phyloP scores from a whole-genome alignment of 2,329 filamentous ascomycete genomes.

The Pyrenochaeta sp. region DNA sequence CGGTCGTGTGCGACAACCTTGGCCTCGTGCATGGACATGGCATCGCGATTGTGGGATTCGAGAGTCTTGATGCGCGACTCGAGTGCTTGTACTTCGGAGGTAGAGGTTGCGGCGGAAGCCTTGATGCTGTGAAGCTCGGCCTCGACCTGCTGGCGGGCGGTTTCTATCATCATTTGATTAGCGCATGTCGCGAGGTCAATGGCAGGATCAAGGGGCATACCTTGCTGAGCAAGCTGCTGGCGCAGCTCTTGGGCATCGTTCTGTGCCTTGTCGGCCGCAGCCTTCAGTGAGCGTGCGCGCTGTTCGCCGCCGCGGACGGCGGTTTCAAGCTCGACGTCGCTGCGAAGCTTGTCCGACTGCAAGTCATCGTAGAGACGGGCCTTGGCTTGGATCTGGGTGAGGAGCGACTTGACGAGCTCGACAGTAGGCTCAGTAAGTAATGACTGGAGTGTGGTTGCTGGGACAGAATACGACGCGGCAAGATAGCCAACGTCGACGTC shows the following conservation, averaged over 20 bases:
- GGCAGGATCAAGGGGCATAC: constrained; percentile 57
- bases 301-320: constrained; percentile 83
- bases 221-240: constrained; percentile 81
- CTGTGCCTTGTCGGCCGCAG: constrained; percentile 80
- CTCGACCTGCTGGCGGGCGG: constrained; percentile 75
- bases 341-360: constrained; percentile 84
- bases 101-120: constrained; percentile 74
- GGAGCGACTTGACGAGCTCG: constrained; percentile 77
- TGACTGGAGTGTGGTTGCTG: constrained; percentile 68
- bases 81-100: constrained; percentile 77
- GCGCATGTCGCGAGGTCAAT: constrained; percentile 7
- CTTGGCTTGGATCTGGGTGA: constrained; percentile 77
- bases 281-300: constrained; percentile 81
- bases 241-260: constrained; percentile 84
- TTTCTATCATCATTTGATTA: constrained; percentile 65
- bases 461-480: constrained; percentile 73
- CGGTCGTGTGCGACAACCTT: constrained; percentile 88
- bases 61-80: constrained; percentile 84
- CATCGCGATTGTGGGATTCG: constrained; percentile 91
- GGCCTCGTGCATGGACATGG: constrained; percentile 84
- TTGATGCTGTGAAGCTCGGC: constrained; percentile 82
- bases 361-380: constrained; percentile 83
- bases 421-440: constrained; percentile 73
- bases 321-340: constrained; percentile 93
- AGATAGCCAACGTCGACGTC: constrained; percentile 75